These are phyloP conservation scores for Colletotrichum graminicola DNA, from an alignment of 2,329 filamentous ascomycete genomes.

Conservation along the genomic window DNA sequence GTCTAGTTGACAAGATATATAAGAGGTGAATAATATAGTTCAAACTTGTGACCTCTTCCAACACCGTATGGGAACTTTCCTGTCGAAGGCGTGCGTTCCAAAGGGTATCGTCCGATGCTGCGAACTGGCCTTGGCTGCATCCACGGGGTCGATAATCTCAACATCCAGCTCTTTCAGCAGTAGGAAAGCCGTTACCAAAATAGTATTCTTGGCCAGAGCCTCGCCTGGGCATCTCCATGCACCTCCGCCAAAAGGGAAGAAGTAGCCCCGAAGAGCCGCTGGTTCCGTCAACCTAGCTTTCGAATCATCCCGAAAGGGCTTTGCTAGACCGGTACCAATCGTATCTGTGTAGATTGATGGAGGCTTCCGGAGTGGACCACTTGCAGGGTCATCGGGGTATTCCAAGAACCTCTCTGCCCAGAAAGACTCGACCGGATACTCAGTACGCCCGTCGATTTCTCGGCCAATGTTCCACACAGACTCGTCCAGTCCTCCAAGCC, in stretches of 20 bases:
- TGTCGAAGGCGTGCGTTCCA: constrained; percentile 28
- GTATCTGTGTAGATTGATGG: not conserved
- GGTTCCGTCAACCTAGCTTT: constrained; percentile 14
- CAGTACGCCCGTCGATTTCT: not conserved
- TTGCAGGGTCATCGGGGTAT: constrained; percentile 40
- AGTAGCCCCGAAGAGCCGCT: constrained; percentile 20
- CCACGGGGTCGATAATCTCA: not conserved
- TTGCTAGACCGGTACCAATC: not conserved
- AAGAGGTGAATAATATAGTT: not conserved
- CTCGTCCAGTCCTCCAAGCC: constrained; percentile 29
- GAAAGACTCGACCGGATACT: constrained; percentile 33
- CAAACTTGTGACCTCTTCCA: not conserved
- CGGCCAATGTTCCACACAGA: constrained; percentile 27
- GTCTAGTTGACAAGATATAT: not conserved
- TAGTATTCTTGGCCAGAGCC: constrained; percentile 26
- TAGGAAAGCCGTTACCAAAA: constrained; percentile 6
- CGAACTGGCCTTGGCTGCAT: not conserved
- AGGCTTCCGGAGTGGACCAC: constrained; percentile 33
- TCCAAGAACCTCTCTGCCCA: constrained; percentile 43
- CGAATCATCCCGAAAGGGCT: not conserved
- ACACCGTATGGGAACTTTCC: constrained; percentile 6
- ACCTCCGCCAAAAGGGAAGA: constrained; percentile 35
- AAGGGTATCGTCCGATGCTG: constrained; percentile 28
- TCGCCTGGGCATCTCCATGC: constrained; percentile 38
- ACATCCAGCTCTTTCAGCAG: constrained; percentile 24